These are phyloP conservation scores for Lachancea nothofagi DNA, from an alignment of 805 yeast genomes.

Conservation along the genomic window DNA sequence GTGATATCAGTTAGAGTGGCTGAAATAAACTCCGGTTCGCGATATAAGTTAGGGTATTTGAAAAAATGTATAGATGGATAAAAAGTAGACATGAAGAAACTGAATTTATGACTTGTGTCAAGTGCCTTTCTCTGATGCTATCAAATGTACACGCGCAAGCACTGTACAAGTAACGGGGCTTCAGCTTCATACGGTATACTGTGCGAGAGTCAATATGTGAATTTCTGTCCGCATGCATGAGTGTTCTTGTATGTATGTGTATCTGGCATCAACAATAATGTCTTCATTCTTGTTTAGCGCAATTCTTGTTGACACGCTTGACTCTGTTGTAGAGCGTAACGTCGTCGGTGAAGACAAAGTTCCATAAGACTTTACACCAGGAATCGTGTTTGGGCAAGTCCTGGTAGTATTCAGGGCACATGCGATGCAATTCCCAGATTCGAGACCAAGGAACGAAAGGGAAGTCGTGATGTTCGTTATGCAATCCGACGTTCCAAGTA, in stretches of 20 bases:
- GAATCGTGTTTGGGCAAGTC: conserved; percentile 71
- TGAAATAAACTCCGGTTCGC: too few relatives aligned
- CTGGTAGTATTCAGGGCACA: conserved; percentile 77
- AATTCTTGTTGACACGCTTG: conserved; percentile 42
- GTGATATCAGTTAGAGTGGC: conserved; percentile 4
- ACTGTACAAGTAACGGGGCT: too few relatives aligned
- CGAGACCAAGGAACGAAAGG: conserved; percentile 91
- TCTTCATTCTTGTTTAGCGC: too few relatives aligned
- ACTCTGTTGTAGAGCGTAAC: conserved; percentile 79
- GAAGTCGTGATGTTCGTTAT: conserved; percentile 93
- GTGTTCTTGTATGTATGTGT: too few relatives aligned
- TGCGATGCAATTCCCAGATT: conserved; percentile 53
- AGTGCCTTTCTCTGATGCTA: too few relatives aligned
- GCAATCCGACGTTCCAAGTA: conserved; percentile 92
- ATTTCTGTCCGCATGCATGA: neutral
- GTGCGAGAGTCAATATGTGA: too few relatives aligned
- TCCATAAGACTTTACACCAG: conserved; percentile 72
- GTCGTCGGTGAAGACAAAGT: conserved; percentile 62
- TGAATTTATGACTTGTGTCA: neutral
- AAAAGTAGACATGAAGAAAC: neutral
- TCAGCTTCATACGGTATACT: too few relatives aligned
- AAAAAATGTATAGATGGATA: neutral
- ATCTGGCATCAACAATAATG: too few relatives aligned
- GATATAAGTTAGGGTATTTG: too few relatives aligned
- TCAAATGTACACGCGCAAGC: too few relatives aligned